Base-by-base conservation (phyloP, 345 rosid genomes). In the Gossypium anomalum region DNA sequence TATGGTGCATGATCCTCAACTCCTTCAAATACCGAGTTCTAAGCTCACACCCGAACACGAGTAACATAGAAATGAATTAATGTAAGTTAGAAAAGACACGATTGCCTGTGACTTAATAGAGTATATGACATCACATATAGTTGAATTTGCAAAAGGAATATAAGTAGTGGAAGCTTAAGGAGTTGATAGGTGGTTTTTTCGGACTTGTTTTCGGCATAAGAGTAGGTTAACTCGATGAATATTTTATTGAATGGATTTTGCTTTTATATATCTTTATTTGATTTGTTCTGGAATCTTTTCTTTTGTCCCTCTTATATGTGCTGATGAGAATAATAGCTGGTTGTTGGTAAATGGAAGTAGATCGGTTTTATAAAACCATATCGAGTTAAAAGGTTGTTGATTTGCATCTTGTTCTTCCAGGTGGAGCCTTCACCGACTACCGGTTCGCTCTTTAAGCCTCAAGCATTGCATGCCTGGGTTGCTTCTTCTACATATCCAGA, bases 391-490 rank as follows among this genome's bases (percentile, higher is more conserved):
- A 41, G 59, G 27, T 48, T 77, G 45, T 69, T 77, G 67, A 78
- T 78, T 67, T 72, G 60, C 76, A 52, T 83, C 65, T 60, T 77
- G 61, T 45, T 78, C 78, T 83, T 82, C 80, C 89, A 93, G 99
- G 89, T 86, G 23, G 99, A 93, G 80, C 98, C 98, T 75, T 95
- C 98, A 62, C 99, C 99, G 67, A 91, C 99, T 59, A 90, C 97
- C 11, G 99, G 98, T 60, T 89, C 98, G 67, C 81, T 95, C 75
- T 51, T 78, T 51, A 90, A 93, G 80, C 89, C 89, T 83, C 93
- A 80, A 59, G 64, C 82, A 45, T 60, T 77, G 67, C 89, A 82
- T 67, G 85, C 77, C 15, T 64, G 80, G 77, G 20, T 67, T 51
- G 73, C 81, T 64, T 83, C 89, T 19, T 79, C 74, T 79, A 60